Base-by-base conservation (phyloP, 169 alveolate genomes). In the Plasmodium falciparum region DNA sequence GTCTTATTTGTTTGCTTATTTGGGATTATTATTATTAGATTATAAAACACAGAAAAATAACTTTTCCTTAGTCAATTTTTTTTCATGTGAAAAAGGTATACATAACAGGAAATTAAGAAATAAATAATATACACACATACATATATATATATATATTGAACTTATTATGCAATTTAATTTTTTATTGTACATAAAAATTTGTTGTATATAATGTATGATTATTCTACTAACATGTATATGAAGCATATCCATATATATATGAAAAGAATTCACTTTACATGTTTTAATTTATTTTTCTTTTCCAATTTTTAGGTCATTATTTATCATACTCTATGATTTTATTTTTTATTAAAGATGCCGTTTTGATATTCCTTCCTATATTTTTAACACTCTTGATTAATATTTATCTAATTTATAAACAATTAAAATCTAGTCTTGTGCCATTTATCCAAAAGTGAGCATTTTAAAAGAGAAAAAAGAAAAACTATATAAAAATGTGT, bases 21-120 rank as follows among this genome's bases (percentile, higher is more conserved):
- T 80, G 15, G 39, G 73, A 54, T 56, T 69, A 49, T 74, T 80
- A 15, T 80, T 26, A 47, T 39, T 72, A 65, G 90, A 80, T 7
- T 80, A 80, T 49, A 80, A 69, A 69, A 80, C 65, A 45, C 83
- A 80, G 80, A 80, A 58, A 63, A 56, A 69, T n/a, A 69, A 80
- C 54, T 69, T 69, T 58, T 69, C 90, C 63, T n/a, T 80, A 22
- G 71, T 83, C 13, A 78, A 83, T 29, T 56, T 67, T 50, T 83
- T 83, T 63, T 69, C 91, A 7, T 56, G 91, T 62, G 89, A 78
- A 65, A 78, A 78, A 47, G 89, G 89, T 78, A 78, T 24, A 39
- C 0, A 63, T 58, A 54, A 56, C 29, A 22, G 49, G 72, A 13
- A 50, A 33, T 29, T 33, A 49, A 8, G 65, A 29, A 39, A n/a